These are phyloP conservation scores for Colletotrichum caudatum DNA, from an alignment of 2,329 filamentous ascomycete species.

Conservation along the genomic window DNA sequence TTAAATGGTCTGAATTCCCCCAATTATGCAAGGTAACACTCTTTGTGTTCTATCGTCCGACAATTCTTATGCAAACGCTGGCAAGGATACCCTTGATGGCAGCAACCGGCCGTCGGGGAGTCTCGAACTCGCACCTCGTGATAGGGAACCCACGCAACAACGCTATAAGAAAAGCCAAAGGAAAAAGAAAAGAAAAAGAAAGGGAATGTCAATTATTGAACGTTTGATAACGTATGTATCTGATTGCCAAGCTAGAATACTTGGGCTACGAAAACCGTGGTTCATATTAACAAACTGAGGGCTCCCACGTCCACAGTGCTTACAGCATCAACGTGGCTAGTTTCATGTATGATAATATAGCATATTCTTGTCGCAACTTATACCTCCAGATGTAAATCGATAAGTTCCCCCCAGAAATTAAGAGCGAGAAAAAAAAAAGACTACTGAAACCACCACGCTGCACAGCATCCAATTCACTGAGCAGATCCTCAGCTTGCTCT, in stretches of 20 bases:
- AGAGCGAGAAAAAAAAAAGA: not conserved
- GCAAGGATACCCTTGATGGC: constrained; percentile 22
- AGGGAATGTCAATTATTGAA: rapidly evolving
- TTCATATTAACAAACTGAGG: not conserved
- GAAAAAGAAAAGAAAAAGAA: too few relatives aligned
- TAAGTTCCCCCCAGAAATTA: not conserved
- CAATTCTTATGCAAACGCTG: not conserved
- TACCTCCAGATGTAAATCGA: too few relatives aligned
- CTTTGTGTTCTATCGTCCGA: constrained; percentile 30
- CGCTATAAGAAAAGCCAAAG: too few relatives aligned
- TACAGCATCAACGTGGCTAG: not conserved
- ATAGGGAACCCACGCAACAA: too few relatives aligned
- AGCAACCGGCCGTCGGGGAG: not conserved
- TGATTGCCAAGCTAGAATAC: not conserved
- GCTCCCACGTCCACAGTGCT: not conserved
- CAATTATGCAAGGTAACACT: constrained; percentile 16
- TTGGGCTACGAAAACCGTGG: not conserved
- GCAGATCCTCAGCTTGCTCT: not conserved
- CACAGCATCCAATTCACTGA: not conserved
- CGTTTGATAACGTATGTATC: not conserved
- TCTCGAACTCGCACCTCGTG: too few relatives aligned
- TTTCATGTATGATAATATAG: not conserved
- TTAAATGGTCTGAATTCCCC: not conserved
- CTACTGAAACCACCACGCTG: not conserved
- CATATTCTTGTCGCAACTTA: not conserved